Evolutionary conservation across 441 rosid genomes (phyloP), one percentile per base, ranked within the genome.

Genomic region (Brassica balearica): DNA sequence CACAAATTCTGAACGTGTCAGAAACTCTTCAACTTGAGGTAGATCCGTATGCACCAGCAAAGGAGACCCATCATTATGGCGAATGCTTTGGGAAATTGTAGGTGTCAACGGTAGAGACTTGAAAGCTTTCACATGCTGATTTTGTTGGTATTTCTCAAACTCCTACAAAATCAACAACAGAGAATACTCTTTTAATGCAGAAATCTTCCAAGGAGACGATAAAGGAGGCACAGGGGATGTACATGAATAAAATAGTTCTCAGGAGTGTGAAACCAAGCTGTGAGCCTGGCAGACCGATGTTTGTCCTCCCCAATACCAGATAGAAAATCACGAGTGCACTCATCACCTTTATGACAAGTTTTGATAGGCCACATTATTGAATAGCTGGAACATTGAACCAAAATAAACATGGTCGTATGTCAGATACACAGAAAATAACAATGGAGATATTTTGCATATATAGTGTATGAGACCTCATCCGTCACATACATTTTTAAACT

Each of bases 201-300:
- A 48, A 80, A 7, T 66, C 36, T 23, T 58, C 73, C 46, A 14
- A 12, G 67, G 72, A 77, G 72, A 79, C 14, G 43, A 27, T 34
- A 48, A 43, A 23, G 4, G 29, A 19, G 53, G 43, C 38, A 55
- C 14, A 20, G 23, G 68, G 70, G 55, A 68, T 65, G 19, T 89
- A 95, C 99, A 73, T 90, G 82, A 77, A 93, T 87, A 82, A 93
- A 95, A 81, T 89, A 95, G 74, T 81, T 86, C 71, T 91, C 85
- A 27, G 97, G 99, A 36, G 98, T 90, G 12, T 86, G 85, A 82
- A 95, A 95, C 91, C 93, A 93, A 71, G 98, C 98, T 19, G 95
- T 92, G 71, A 95, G 92, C 83, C 99, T 87, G 67, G 97, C 90
- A 69, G 99, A 95, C 27, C 95, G 93, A 46, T 93, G 99, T 80